These are phyloP conservation scores for Suhomyces prunicola DNA, from an alignment of 805 yeast species.

Conservation along the genomic window DNA sequence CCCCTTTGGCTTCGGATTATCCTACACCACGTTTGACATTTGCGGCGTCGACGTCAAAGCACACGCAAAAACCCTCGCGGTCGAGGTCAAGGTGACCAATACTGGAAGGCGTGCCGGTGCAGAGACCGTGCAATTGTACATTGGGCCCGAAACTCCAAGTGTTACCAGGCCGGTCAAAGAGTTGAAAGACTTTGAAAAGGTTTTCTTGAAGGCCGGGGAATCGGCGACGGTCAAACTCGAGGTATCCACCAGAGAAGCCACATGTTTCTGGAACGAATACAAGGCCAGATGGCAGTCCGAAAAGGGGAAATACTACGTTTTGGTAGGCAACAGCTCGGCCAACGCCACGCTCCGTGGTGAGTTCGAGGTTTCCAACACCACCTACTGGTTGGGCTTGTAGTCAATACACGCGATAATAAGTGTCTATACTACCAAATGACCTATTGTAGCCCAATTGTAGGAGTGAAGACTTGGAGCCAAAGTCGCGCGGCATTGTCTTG, in stretches of 20 bases:
- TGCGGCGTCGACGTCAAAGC: slow-evolving; percentile 30
- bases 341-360: slow-evolving; percentile 18
- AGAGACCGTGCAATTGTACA: slow-evolving; percentile 56
- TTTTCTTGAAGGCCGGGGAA: slow-evolving; percentile 44
- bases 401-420: no score
- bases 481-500: no score
- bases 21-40: slow-evolving; percentile 52
- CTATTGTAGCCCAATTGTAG: no score
- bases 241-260: slow-evolving; percentile 47
- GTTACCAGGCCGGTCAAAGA: slow-evolving; percentile 56
- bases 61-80: slow-evolving; percentile 26
- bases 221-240: slow-evolving; percentile 32
- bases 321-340: slow-evolving; percentile 42
- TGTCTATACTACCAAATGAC: not conserved
- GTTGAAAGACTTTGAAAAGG: slow-evolving; percentile 56
- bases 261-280: slow-evolving; percentile 53
- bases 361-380: slow-evolving; percentile 16
- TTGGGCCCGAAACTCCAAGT: slow-evolving; percentile 35
- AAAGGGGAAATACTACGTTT: slow-evolving; percentile 47
- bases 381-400: slow-evolving; percentile 8
- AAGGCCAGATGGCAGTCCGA: slow-evolving; percentile 50
- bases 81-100: slow-evolving; percentile 43
- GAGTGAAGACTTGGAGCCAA: not conserved
- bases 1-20: slow-evolving; percentile 64
- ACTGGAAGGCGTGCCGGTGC: slow-evolving; percentile 48